phyloP scores from a whole-genome alignment of 139 green algal species.

The Coccomyxa sp. region DNA sequence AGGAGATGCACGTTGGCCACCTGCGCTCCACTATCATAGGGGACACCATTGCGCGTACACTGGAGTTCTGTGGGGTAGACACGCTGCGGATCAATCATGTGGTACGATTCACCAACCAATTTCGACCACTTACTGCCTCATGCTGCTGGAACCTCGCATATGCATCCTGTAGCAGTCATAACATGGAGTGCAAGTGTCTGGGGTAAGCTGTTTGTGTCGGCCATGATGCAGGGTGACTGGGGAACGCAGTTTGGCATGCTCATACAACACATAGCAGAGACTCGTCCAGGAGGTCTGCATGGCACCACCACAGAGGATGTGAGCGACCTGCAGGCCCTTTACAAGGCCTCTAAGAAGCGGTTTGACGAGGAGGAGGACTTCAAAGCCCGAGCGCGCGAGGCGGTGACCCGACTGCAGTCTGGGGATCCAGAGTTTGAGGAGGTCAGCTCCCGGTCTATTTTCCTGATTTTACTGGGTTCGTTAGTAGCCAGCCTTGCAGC shows the following conservation, averaged over 20 bases:
- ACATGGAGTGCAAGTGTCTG: not conserved
- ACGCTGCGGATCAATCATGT: conserved; percentile 95
- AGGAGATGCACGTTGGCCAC: conserved; percentile 99
- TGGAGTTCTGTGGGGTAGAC: conserved; percentile 86
- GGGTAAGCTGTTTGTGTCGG: not conserved
- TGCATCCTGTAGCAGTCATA: not conserved
- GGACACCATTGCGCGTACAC: conserved; percentile 66
- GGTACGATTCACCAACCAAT: conserved; percentile 8
- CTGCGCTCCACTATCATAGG: conserved; percentile 97
- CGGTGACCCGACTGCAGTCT: conserved; percentile 84
- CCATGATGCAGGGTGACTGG: conserved; percentile 83
- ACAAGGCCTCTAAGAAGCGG: conserved; percentile 73
- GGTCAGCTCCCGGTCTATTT: not conserved
- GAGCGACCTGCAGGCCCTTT: conserved; percentile 60
- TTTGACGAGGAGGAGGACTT: conserved; percentile 98
- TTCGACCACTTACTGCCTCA: not conserved
- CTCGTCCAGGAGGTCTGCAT: conserved; percentile 46
- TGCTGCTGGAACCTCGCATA: not conserved
- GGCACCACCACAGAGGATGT: conserved; percentile 52
- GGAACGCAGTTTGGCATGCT: conserved; percentile 99
- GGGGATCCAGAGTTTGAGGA: conserved; percentile 59
- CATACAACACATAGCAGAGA: conserved; percentile 83
- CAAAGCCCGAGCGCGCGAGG: conserved; percentile 81
- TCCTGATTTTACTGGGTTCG: not conserved
- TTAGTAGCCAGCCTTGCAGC: not conserved